Conservation (phyloP, 257 asterid genomes). For the Solanum etuberosum region DNA sequence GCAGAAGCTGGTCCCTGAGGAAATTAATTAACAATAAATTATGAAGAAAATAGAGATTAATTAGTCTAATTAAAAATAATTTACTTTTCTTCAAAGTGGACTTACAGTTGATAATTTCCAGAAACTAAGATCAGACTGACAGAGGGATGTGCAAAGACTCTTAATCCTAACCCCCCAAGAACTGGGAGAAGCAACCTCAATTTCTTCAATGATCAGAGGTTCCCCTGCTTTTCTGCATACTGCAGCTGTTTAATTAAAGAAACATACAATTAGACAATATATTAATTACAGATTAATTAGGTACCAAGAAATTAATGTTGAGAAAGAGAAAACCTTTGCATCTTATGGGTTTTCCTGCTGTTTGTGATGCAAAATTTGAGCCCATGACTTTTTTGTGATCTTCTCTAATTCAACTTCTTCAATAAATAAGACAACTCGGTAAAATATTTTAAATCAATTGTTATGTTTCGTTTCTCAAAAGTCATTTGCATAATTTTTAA, state of each 20-base stretch:
- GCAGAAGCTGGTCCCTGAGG: slow-evolving; percentile 14
- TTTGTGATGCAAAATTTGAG: neutral
- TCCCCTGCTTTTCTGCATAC: slow-evolving; percentile 36
- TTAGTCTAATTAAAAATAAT: neutral
- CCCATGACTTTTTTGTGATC: neutral
- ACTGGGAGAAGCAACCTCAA: slow-evolving; percentile 33
- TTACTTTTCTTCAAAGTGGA: neutral
- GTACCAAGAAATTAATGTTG: neutral
- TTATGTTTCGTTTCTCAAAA: too few species aligned
- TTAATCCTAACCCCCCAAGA: slow-evolving; percentile 43
- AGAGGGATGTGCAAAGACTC: slow-evolving; percentile 37
- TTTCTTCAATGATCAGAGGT: slow-evolving; percentile 32
- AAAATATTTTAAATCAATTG: too few species aligned
- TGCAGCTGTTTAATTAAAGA: slow-evolving; percentile 22
- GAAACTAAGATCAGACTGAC: slow-evolving; percentile 29
- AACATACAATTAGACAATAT: neutral
- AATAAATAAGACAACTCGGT: neutral
- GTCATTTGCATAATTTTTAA: neutral
- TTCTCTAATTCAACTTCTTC: neutral
- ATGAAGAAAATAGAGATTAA: neutral
- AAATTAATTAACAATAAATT: neutral
- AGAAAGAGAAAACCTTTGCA: slow-evolving; percentile 29
- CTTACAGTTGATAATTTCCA: slow-evolving; percentile 24
- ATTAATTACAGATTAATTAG: neutral
- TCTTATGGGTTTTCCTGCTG: slow-evolving; percentile 30